Evolutionary conservation across 306 rosid species (phyloP).

Genomic region (Begonia loranthoides): DNA sequence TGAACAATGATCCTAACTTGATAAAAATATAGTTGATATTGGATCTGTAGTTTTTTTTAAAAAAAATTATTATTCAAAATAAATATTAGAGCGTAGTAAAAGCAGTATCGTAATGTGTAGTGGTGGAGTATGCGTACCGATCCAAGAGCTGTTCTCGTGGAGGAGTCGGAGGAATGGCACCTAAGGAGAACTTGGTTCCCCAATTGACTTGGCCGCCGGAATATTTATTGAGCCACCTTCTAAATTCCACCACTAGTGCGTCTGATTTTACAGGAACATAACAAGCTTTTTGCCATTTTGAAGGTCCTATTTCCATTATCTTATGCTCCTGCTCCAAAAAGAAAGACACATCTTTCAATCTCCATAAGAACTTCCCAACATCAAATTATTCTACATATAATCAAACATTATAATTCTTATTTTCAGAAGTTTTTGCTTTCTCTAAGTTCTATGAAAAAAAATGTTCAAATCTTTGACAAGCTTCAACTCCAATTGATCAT

Average conservation of each 20-base stretch:
- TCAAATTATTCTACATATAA: no score
- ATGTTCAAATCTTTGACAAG: no score
- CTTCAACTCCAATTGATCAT: no score
- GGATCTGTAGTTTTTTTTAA: no score
- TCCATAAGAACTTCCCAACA: no score
- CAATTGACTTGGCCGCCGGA: slow-evolving; percentile 77
- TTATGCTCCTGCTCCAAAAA: slow-evolving; percentile 36
- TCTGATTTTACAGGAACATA: slow-evolving; percentile 91
- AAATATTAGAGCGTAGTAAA: neutral
- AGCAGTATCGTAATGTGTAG: neutral
- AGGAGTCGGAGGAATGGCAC: slow-evolving; percentile 65
- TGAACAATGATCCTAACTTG: neutral
- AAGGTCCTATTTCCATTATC: slow-evolving; percentile 42
- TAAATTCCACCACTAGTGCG: slow-evolving; percentile 58
- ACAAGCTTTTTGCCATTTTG: slow-evolving; percentile 77
- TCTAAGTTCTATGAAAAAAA: no score
- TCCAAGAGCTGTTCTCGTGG: slow-evolving; percentile 76
- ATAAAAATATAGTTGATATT: no score
- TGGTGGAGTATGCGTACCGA: slow-evolving; percentile 29
- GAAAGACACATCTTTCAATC: no score
- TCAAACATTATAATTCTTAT: no score
- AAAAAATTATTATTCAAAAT: no score
- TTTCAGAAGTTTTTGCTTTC: no score
- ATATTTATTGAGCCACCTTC: slow-evolving; percentile 78
- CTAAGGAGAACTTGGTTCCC: slow-evolving; percentile 68